These are phyloP conservation scores for Phlebiopsis flavidoalba DNA, from an alignment of 768 basidiomycete species.

Conservation along the genomic window DNA sequence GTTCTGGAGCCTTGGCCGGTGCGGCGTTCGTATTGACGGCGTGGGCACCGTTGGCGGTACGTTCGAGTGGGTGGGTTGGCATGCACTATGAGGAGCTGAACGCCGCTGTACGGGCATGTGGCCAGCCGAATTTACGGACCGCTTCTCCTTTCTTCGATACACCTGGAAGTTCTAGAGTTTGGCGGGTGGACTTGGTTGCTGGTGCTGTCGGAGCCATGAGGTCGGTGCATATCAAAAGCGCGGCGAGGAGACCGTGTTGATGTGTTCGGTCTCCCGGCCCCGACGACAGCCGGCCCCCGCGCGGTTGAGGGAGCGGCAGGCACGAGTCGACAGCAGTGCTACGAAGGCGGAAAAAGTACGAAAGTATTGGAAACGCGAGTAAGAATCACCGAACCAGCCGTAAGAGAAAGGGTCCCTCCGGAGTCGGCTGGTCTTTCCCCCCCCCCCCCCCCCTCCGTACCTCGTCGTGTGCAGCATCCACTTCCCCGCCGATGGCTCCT, in stretches of 20 bases:
- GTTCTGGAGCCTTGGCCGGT: conserved; percentile 46
- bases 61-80: conserved; percentile 39
- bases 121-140: conserved; percentile 54
- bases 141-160: conserved; percentile 51
- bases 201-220: conserved; percentile 48
- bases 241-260: conserved; percentile 18
- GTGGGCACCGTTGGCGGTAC: conserved; percentile 29
- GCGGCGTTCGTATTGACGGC: conserved; percentile 50
- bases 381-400: conserved; percentile 7
- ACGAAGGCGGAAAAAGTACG: not conserved
- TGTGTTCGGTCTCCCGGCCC: conserved; percentile 45
- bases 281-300: conserved; percentile 23
- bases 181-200: conserved; percentile 48
- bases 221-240: conserved; percentile 53
- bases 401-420: not conserved
- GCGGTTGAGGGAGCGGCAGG: not conserved
- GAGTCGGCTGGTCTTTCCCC: too few species aligned
- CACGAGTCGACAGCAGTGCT: not conserved
- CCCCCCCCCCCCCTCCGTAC: too few species aligned
- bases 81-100: conserved; percentile 54
- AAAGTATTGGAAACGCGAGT: conserved; percentile 1
- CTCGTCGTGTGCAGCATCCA: conserved; percentile 4
- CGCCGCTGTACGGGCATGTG: conserved; percentile 55
- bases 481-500: not conserved
- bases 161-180: conserved; percentile 65